phyloP scores from a whole-genome alignment of 176 grass and related monocot genomes.

The Canna indica region DNA sequence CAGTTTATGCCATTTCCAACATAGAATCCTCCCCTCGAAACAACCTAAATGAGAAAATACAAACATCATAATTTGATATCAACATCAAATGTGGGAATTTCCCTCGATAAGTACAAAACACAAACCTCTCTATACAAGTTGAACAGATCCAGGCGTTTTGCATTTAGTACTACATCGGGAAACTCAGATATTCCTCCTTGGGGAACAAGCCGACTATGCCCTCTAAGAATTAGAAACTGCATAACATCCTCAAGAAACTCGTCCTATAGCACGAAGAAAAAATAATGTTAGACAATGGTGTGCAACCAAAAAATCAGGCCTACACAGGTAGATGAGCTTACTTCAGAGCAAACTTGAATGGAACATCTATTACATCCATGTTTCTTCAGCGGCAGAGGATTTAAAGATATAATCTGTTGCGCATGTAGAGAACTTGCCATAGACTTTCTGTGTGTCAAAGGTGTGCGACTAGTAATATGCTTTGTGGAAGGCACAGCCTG shows the following conservation, averaged over 20 bases:
- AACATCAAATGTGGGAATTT: neutral
- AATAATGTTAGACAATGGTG: neutral
- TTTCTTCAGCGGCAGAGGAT: slow-evolving; percentile 71
- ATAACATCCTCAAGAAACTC: slow-evolving; percentile 72
- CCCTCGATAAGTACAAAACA: neutral
- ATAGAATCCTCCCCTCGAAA: slow-evolving; percentile 76
- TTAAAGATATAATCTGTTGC: slow-evolving; percentile 28
- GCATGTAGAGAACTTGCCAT: slow-evolving; percentile 7
- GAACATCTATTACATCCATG: slow-evolving; percentile 44
- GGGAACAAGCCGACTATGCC: slow-evolving; percentile 45
- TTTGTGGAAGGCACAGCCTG: slow-evolving; percentile 27
- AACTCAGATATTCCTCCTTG: slow-evolving; percentile 65
- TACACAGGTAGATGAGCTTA: slow-evolving; percentile 11
- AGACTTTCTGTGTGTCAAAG: slow-evolving; percentile 34
- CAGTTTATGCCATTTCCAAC: slow-evolving; percentile 78
- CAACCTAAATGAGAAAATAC: slow-evolving; percentile 29
- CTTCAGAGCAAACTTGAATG: slow-evolving; percentile 43
- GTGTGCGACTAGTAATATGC: slow-evolving; percentile 15
- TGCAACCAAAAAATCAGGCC: neutral
- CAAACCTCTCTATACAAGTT: slow-evolving; percentile 74
- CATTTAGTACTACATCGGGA: slow-evolving; percentile 58
- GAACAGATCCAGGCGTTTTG: slow-evolving; percentile 71
- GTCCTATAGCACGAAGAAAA: slow-evolving; percentile 28
- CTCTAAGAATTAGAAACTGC: slow-evolving; percentile 60
- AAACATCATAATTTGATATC: neutral